Base-by-base conservation (phyloP, 768 basidiomycete species). In the Podaxis sp. region DNA sequence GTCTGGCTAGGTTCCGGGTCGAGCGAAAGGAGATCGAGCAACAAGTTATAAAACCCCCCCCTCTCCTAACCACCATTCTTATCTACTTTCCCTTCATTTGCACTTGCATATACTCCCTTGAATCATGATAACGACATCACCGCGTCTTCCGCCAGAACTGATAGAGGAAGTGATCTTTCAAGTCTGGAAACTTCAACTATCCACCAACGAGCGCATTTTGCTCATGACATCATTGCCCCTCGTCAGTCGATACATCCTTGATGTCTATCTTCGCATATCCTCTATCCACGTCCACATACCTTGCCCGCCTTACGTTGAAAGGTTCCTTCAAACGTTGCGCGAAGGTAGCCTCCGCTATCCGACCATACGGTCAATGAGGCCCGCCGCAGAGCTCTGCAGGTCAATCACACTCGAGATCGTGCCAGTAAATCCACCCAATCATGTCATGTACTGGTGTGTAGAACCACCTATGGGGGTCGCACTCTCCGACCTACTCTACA, bases 221-320 rank as follows among this genome's bases (percentile, higher is more conserved):
- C 66, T 77, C 24, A 76, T 74, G 69, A 69, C 66, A 19, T 70
- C 72, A 4, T 67, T 74, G 19, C 66, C 69, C 54, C 64, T 68
- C 9, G 74, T 79, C 57, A 73, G 67, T 58, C 68, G 64, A 33
- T 65, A 67, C 39, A 73, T 74, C 70, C 71, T 73, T 56, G 51
- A 55, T 38, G 65, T 76, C 33, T 74, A 74, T 57, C 61, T 69
- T 55, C 73, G 67, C 36, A 66, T 76, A 53, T 70, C 73, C 40
- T 65, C 72, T 49, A 66, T 58, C 17, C 70, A 79, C 64, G 74
- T 74, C 13, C 72, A 76, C 66, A 71, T 79, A 44, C 67, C 73
- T 36, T 70, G 64, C 56, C 68, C 71, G 22, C 61, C 71, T 7
- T 76, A 73, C 42, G 54, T 66, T 9, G 19, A 54, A 4, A 59